These are phyloP conservation scores for Aureobasidium pullulans DNA, from an alignment of 2,329 filamentous ascomycete species.

Conservation along the genomic window DNA sequence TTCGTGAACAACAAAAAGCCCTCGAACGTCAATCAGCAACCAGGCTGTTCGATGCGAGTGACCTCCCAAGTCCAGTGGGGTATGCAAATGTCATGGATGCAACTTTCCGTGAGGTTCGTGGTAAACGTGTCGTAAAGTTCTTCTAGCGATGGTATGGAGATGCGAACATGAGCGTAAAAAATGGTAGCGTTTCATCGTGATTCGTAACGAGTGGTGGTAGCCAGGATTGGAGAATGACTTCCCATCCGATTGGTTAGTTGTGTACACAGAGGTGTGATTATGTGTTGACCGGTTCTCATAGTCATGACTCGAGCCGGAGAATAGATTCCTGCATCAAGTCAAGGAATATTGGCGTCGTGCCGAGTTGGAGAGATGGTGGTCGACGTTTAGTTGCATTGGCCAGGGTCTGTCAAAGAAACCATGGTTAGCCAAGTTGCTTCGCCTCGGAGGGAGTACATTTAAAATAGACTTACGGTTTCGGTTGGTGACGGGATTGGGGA, in stretches of 20 bases:
- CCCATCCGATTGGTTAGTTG: background rate
- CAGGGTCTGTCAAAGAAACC: constrained; percentile 3
- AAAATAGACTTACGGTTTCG: constrained; percentile 19
- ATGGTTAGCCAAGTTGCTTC: background rate
- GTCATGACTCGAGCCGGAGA: background rate
- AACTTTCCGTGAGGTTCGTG: background rate
- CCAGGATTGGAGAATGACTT: background rate
- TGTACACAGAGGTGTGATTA: background rate
- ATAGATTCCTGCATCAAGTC: background rate
- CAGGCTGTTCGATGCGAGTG: no score
- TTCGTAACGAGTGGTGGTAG: background rate
- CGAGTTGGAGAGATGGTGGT: no score
- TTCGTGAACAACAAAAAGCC: background rate
- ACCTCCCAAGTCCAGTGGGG: background rate
- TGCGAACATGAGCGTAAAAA: background rate
- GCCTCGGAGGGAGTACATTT: background rate
- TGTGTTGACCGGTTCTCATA: background rate
- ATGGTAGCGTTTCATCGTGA: background rate
- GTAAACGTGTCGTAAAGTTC: background rate
- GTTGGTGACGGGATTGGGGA: constrained; percentile 20
- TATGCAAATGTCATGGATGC: background rate
- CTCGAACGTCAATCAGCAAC: no score
- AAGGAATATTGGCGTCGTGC: no score
- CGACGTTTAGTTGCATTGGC: constrained; percentile 7
- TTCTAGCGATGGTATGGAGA: background rate